Evolutionary conservation across 2,329 filamentous ascomycete genomes (phyloP), one percentile per base, ranked within the genome.

Genomic region (Arthroderma uncinatum): DNA sequence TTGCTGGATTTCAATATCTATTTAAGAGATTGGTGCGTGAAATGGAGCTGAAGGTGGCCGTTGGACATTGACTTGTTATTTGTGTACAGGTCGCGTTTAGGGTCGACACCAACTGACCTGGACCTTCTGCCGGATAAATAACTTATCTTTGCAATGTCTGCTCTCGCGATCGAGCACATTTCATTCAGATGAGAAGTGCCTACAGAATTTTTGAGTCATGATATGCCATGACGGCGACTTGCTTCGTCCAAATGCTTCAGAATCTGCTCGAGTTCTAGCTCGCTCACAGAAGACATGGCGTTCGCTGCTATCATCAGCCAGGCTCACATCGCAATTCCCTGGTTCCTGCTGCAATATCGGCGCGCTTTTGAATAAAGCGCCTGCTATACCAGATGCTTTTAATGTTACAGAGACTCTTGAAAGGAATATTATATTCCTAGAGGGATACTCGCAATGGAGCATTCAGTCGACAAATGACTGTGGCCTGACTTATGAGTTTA

Each of bases 341-440:
- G 58, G 52, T 50, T 48, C 55, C 54, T 59, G 37, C 42, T 16
- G 21, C 55, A 54, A 57, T 54, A 48, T 59, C 37, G 25, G 48
- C 23, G 37, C 25, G 5, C 34, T 59, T 36, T 42, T 59, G 28
- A 36, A 57, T 30, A 59, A 54, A 3, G 50, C 37, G 28, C 58
- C 58, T 57, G 54, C 54, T 39, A 54, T 59, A 33, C 58, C 54
- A 2, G 58, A 59, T 40, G n/a, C 40, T 44, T 59, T 50, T 30
- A 39, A 37, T 19, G 36, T 53, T 59, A 37, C 44, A 21, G 57
- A 59, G 33, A 34, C 37, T 40, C 33, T 47, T 33, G 57, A 42
- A 19, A 30, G 57, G 12, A 2, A 48, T n/a, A 7, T 1, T 16
- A 3, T 48, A 50, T 50, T 9, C 28, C 28, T 50, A 16, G 25